Evolutionary conservation across 495 filamentous ascomycete species (phyloP).

Genomic region (Penicillium maclennaniae): DNA sequence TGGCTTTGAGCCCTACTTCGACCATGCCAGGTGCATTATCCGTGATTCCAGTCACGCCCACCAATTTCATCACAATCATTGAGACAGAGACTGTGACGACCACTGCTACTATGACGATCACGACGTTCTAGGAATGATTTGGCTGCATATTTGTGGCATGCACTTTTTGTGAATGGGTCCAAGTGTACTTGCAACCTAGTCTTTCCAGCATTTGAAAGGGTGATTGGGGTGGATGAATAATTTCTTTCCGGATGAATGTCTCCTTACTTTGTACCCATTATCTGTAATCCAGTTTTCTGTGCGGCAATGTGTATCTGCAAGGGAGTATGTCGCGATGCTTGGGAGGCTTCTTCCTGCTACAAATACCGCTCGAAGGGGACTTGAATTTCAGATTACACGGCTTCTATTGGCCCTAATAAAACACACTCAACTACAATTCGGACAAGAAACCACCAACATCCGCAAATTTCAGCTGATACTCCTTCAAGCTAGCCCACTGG

Average conservation of each 20-base stretch:
- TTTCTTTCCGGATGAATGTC: no score
- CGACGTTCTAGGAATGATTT: neutral
- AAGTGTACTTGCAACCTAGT: no score
- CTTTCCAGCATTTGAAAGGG: no score
- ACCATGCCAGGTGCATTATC: conserved; percentile 1
- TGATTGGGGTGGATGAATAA: no score
- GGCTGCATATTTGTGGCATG: no score
- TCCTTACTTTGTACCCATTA: no score
- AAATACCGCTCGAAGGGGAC: neutral
- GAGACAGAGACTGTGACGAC: conserved; percentile 16
- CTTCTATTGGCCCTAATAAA: neutral
- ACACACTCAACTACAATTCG: conserved; percentile 16
- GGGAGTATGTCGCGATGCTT: no score
- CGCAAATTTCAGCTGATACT: conserved; percentile 69
- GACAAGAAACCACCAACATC: conserved; percentile 55
- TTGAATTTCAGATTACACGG: neutral
- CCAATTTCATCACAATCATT: conserved; percentile 6
- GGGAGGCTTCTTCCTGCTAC: no score
- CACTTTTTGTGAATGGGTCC: no score
- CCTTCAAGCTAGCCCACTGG: conserved; percentile 69
- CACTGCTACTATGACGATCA: conserved; percentile 8
- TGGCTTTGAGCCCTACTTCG: neutral
- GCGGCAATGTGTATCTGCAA: no score
- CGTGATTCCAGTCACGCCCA: conserved; percentile 9
- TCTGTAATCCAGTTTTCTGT: no score